Conservation (phyloP, 2,329 filamentous ascomycete genomes). For the Magnaporthiopsis rhizophila region DNA sequence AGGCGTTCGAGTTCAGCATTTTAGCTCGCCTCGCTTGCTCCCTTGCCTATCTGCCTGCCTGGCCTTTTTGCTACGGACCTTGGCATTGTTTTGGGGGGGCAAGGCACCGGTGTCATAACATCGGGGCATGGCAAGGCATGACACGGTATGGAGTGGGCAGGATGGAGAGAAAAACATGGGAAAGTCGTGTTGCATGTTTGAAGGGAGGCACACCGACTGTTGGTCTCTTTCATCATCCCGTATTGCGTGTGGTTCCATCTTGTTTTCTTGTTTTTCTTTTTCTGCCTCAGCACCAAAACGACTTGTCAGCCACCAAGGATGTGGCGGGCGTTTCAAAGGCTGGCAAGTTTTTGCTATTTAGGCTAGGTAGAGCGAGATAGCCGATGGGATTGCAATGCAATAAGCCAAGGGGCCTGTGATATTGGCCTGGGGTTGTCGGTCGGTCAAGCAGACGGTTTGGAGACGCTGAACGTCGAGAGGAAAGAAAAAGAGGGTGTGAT, state of each 20-base stretch:
- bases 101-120: background rate
- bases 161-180: background rate
- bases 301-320: background rate
- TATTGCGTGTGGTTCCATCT: too few species aligned
- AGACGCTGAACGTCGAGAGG: background rate
- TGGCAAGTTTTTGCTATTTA: background rate
- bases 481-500: background rate
- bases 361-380: background rate
- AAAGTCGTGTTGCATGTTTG: background rate
- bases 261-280: background rate
- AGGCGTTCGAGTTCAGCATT: background rate
- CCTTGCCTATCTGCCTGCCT: too few species aligned
- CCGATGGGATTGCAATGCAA: background rate
- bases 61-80: background rate
- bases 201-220: background rate
- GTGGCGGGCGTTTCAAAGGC: constrained; percentile 1
- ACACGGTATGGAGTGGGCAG: too few species aligned
- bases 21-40: background rate
- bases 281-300: background rate
- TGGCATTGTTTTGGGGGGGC: background rate
- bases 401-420: background rate
- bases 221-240: background rate
- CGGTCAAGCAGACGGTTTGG: background rate
- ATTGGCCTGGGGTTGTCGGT: background rate
- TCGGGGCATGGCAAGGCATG: background rate